These are phyloP conservation scores for Cyclotella cryptica DNA, from an alignment of 108 stramenopile species.

Conservation along the genomic window DNA sequence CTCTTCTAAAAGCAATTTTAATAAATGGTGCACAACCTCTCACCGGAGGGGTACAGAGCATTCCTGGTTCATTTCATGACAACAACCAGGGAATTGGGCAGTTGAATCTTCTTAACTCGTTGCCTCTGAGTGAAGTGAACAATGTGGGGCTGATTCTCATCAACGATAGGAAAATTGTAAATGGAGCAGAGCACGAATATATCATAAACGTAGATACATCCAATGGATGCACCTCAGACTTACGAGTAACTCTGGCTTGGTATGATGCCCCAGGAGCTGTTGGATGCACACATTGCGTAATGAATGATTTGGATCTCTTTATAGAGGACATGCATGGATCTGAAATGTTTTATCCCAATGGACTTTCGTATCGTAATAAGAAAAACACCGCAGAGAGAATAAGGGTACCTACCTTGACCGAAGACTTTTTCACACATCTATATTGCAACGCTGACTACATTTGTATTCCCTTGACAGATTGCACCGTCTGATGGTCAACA, in stretches of 20 bases:
- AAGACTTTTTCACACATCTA: neutral
- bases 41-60: conserved; percentile 44
- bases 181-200: conserved; percentile 29
- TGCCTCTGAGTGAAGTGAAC: conserved; percentile 41
- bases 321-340: conserved; percentile 22
- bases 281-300: conserved; percentile 58
- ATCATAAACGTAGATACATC: conserved; percentile 30
- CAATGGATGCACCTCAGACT: conserved; percentile 24
- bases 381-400: conserved; percentile 58
- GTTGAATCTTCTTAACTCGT: conserved; percentile 44
- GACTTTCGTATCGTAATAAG: conserved; percentile 21
- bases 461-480: conserved; percentile 6
- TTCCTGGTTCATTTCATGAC: conserved; percentile 55
- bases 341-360: conserved; percentile 51
- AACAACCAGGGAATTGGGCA: conserved; percentile 60
- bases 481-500: conserved; percentile 24
- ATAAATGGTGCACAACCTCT: conserved; percentile 70
- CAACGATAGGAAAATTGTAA: conserved; percentile 36
- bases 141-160: conserved; percentile 36
- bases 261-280: conserved; percentile 62
- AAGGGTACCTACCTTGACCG: conserved; percentile 18
- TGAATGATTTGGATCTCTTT: conserved; percentile 77
- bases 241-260: conserved; percentile 73
- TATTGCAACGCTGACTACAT: neutral
- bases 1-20: conserved; percentile 79